Evolutionary conservation across 1,284 basidiomycete genomes (phyloP), one percentile per base, ranked within the genome.

Genomic region (Melampsora abietis-canadensis): DNA sequence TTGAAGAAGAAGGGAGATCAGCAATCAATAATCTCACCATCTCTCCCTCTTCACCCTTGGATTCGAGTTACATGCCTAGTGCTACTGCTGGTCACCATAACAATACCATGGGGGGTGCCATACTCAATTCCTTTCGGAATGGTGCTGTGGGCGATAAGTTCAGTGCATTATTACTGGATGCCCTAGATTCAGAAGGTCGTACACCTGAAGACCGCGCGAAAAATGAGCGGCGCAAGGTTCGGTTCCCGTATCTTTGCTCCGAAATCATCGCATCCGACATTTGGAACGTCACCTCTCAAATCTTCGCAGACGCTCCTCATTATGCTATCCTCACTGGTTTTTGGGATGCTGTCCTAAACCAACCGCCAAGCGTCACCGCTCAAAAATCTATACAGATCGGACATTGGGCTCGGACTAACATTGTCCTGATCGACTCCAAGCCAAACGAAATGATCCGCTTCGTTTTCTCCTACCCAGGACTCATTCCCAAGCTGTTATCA

Each of bases 231-330:
- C 62, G 70, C n/a, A 73, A 60, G 57, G 54, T 73, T 75, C 77
- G 78, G 83, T 98, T 94, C 82, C 94, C 95, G 0, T 92, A 92
- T 80, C 88, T 96, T 44, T 91, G 93, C 19, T 94, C 94, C 19
- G 96, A 99, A 82, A 93, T 98, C 37, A 86, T 99, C 46, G 94
- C 93, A 82, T 91, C 90, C 83, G 94, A 97, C 80, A 89, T 96
- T 82, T 96, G 93, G 90, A 91, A 90, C 24, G 91, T 98, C 78
- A 89, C 93, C 65, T 92, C 95, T 81, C 91, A 91, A 2, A 91
- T 94, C 80, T 86, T 96, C 79, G 87, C 86, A 78, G 85, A 91
- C 79, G 85, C 86, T 62, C 85, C 88, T 27, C 87, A 89, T 77
- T 82, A 83, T 30, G 76, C 77, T 19, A 84, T 94, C 68, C 85